Evolutionary conservation across 371 early-diverging fungal genomes (phyloP), one percentile per base, ranked within the genome.

Genomic region (Nosema muscidifuracis): DNA sequence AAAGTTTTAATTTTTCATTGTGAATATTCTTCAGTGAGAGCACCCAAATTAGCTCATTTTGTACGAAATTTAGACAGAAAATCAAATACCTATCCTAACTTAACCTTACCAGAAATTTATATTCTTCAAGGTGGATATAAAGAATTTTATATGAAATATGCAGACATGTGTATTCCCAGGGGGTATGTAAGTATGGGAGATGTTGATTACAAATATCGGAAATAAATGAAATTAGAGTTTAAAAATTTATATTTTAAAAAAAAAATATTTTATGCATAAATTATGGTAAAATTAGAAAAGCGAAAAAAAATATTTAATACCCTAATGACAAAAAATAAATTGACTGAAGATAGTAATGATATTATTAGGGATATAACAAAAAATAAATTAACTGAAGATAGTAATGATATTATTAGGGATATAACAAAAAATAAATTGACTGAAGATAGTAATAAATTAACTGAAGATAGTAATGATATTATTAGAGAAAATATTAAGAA

Each of bases 71-170:
- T 85, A 64, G 93, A 93, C 79, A 86, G 92, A 60, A 81, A 85
- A 30, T 73, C 82, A 69, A 90, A 90, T 75, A 75, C 80, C 31
- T 92, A 92, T 81, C 92, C 92, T 13, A 74, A 84, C 4, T 79
- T 93, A 58, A 81, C 84, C 62, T 90, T 88, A 78, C 92, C 93
- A 3, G 88, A 92, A 66, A 82, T 93, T 51, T 93, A 91, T 81
- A 86, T 93, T n/a, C 85, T 93, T 67, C 79, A 89, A 60, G 92
- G 92, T 18, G 93, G 93, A 16, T 93, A 92, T 81, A 85, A 86
- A 62, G 81, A 80, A 15, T 92, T 92, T 78, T 91, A 84, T 66
- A 58, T 64, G 13, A 55, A 78, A 40, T 79, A 80, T 70, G 62
- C 76, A 66, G 79, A 81, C 18, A 42, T 63, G 55, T 83, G 83